Base-by-base conservation (phyloP, 495 filamentous ascomycete genomes). In the Cercophora samala region DNA sequence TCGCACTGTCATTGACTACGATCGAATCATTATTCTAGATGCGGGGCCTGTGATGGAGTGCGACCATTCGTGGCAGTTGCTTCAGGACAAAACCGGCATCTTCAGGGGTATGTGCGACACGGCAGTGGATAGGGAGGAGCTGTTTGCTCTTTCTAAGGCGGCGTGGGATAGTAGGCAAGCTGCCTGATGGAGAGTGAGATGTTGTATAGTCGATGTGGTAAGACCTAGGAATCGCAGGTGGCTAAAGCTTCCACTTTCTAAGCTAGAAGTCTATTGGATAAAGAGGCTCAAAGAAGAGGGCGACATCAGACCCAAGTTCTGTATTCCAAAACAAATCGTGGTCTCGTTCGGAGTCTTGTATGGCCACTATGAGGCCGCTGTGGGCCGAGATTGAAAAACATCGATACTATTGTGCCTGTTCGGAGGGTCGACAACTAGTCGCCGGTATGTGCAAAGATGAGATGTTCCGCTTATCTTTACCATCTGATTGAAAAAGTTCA, bases 1-100 rank as follows among this genome's bases (percentile, higher is more conserved):
- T 15, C 62, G 68, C 53, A 70, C 64, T 15, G 62, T 70, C 56
- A 52, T 59, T 22, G 58, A 67, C 58, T 70, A 64, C 54, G 68
- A 70, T 26, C 65, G 68, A 1, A 60, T 66, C 17, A 2, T 60
- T 9, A 42, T 22, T 52, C 64, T 51, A n/a, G 64, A 66, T n/a
- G 17, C 37, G 46, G 64, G 64, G 46, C 42, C 25, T 2, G 42
- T 66, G 25, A 66, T 54, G 46, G 64, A 66, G 64, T 66, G 58
- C 22, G 64, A 66, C 37, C 64, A 66, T 29, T 66, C 64, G 24
- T 66, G 64, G 64, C n/a, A 66, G 64, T 51, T 66, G 22, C 58
- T 66, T n/a, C 64, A 66, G 58, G 58, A 23, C 23, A 66, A 66
- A 52, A 42, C 54, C 56, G 64, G 64, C 37, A 61, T 66, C 58